Base-by-base conservation (phyloP, 1,284 basidiomycete genomes). In the Puccinia polysora region DNA sequence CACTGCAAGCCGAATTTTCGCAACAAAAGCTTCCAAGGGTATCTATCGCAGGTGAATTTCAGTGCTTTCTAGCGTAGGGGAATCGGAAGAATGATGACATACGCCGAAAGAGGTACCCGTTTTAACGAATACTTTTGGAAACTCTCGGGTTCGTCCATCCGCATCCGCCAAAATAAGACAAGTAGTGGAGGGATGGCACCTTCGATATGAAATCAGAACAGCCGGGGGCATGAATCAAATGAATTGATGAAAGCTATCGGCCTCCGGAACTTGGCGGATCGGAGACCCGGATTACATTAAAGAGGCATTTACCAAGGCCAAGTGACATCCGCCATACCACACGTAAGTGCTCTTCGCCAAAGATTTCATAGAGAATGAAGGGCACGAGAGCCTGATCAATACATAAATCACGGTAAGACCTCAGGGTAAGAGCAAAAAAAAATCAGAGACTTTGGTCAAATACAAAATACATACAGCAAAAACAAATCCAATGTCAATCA, bases 401-500 rank as follows among this genome's bases (percentile, higher is more conserved):
- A n/a, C 6, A 58, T 7, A 15, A 34, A n/a, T 52, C n/a, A n/a
- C n/a, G n/a, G n/a, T n/a, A n/a, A 45, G 10, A 45, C n/a, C n/a
- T 45, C 10, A 32, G 30, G 30, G 34, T 30, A 20, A 58, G 7
- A n/a, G 12, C 25, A 30, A 34, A 30, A 30, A 5, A 34, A n/a
- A 10, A 28, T 55, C 6, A 25, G 47, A 60, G 20, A 52, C 25
- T 4, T 52, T 49, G 23, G n/a, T 23, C 38, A 6, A 36, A 4
- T 18, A 18, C 4, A 23, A 32, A 52, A 14, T 15, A 62, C 68
- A 62, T 45, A 88, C 83, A 6, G 89, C 83, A 65, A 92, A 79
- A 23, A 92, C 89, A 78, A 93, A 96, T 53, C 90, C 93, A 70
- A 88, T 78, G 78, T 95, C 91, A 76, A 96, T 92, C 90, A 92